phyloP scores from a whole-genome alignment of 306 rosid species.

The Clitoria ternatea region DNA sequence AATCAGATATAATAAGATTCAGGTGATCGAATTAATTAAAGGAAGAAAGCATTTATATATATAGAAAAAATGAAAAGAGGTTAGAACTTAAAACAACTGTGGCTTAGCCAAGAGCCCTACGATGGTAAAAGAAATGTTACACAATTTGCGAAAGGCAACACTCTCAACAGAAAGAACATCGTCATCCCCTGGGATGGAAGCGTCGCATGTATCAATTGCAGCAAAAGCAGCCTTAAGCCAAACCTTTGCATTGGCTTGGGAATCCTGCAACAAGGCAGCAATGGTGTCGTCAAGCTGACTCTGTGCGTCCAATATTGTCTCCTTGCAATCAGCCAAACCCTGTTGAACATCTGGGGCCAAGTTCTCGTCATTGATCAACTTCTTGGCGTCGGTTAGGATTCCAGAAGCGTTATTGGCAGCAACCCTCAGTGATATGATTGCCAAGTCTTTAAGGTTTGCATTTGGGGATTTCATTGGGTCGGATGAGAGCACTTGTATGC shows the following conservation, averaged over 20 bases:
- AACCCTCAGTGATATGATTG: neutral
- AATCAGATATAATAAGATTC: too few relatives aligned
- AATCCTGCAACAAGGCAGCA: neutral
- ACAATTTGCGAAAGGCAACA: neutral
- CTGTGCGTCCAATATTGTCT: conserved; percentile 6
- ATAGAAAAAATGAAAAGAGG: too few relatives aligned
- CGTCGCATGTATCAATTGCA: conserved; percentile 22
- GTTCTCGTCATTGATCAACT: neutral
- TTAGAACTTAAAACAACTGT: neutral
- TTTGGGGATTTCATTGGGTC: neutral
- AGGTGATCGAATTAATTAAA: too few relatives aligned
- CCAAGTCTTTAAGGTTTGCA: neutral
- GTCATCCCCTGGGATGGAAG: conserved; percentile 10
- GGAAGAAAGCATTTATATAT: too few relatives aligned
- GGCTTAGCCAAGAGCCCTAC: neutral
- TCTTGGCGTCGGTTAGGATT: neutral
- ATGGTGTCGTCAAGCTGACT: conserved; percentile 21
- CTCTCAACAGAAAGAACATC: neutral
- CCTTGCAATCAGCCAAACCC: conserved; percentile 31
- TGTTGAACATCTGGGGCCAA: conserved; percentile 16
- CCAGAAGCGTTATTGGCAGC: conserved; percentile 6
- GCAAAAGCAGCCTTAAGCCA: conserved; percentile 35
- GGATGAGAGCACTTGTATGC: neutral
- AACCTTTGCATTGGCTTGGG: neutral
- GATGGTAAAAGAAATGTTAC: conserved; percentile 16